Conservation (phyloP, 2,329 filamentous ascomycete species). For the Fonsecaea multimorphosa region DNA sequence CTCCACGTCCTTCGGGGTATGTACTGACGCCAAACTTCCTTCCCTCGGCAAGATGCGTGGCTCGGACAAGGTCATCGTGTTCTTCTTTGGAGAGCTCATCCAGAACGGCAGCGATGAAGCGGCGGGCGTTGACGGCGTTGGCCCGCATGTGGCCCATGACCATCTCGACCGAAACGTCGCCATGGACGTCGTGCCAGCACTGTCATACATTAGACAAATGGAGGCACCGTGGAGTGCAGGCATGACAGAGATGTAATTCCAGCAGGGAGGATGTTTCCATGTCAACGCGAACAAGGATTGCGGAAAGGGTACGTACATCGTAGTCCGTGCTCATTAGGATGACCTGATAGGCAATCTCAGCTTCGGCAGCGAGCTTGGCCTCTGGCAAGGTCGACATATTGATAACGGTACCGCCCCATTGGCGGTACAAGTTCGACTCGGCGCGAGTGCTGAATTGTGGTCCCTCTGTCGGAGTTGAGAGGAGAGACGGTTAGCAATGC, state of each 20-base stretch:
- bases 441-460: conserved; percentile 96
- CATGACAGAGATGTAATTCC: not conserved
- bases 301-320: conserved; percentile 57
- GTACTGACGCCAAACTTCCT: conserved; percentile 86
- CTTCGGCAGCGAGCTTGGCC: conserved; percentile 93
- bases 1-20: conserved; percentile 72
- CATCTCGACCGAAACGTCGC: conserved; percentile 93
- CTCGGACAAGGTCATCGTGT: conserved; percentile 74
- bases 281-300: not conserved
- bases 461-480: conserved; percentile 65
- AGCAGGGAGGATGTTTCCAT: not conserved
- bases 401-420: conserved; percentile 92
- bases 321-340: conserved; percentile 99
- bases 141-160: conserved; percentile 96
- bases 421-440: conserved; percentile 92
- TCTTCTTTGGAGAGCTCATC: conserved; percentile 82
- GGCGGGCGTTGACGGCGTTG: conserved; percentile 85
- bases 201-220: conserved; percentile 4
- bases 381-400: conserved; percentile 98
- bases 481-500: conserved; percentile 7
- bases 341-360: conserved; percentile 96
- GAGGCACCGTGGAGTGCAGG: not conserved
- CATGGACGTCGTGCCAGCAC: conserved; percentile 86
- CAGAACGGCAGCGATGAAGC: conserved; percentile 83
- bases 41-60: conserved; percentile 79